Evolutionary conservation across 2,329 filamentous ascomycete genomes (phyloP).

Genomic region (Alternaria sp.): DNA sequence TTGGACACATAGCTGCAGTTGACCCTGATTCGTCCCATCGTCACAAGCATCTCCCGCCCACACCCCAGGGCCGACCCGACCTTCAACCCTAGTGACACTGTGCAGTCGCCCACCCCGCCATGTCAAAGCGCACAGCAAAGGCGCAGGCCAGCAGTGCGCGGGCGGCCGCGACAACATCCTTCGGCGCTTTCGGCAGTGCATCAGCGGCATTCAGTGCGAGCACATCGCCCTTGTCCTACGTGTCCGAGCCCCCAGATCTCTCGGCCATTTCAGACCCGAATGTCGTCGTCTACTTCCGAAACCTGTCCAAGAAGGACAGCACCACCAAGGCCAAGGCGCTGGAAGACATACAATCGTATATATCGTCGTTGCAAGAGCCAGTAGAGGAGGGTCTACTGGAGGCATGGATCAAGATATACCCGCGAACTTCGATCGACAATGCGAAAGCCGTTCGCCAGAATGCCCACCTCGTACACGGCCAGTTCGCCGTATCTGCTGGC

Average conservation of each 20-base stretch:
- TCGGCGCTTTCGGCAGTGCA: conserved; percentile 55
- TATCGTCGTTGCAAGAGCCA: conserved; percentile 67
- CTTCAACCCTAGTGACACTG: not conserved
- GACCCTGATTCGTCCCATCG: not conserved
- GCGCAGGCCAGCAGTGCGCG: conserved; percentile 70
- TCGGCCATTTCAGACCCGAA: conserved; percentile 79
- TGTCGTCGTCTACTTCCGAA: conserved; percentile 89
- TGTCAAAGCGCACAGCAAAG: conserved; percentile 69
- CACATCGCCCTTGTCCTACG: conserved; percentile 78
- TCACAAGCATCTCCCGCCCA: not conserved
- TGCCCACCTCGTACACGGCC: conserved; percentile 77
- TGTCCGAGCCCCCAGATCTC: conserved; percentile 85
- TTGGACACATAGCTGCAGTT: conserved; percentile 5
- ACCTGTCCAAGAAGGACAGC: conserved; percentile 88
- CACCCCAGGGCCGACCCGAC: not conserved
- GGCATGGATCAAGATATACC: conserved; percentile 88
- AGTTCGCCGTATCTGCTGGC: conserved; percentile 66
- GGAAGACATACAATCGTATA: conserved; percentile 78
- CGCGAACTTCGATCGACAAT: conserved; percentile 88
- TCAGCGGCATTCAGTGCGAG: conserved; percentile 56
- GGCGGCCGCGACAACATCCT: conserved; percentile 57
- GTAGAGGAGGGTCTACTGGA: conserved; percentile 84
- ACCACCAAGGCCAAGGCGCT: conserved; percentile 91
- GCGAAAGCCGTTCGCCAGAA: conserved; percentile 87
- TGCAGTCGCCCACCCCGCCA: conserved; percentile 39